phyloP scores from a whole-genome alignment of 805 yeast genomes.

The Zygoascus tannicola region DNA sequence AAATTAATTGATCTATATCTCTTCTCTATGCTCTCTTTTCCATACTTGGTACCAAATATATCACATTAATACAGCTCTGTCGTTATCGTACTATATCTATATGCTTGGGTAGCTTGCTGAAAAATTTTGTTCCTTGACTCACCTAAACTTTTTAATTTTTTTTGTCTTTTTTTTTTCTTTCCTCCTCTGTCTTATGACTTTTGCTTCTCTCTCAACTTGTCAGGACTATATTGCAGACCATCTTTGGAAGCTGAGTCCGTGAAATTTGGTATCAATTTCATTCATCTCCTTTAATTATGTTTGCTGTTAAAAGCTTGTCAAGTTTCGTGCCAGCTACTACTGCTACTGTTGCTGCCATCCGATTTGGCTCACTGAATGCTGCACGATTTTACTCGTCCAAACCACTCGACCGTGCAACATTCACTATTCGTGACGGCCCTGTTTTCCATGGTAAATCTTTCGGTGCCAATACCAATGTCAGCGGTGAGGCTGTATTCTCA shows the following conservation, averaged over 20 bases:
- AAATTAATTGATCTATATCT: no score
- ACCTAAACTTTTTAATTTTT: not conserved
- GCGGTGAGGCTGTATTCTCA: slow-evolving; percentile 97
- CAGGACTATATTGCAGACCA: slow-evolving; percentile 30
- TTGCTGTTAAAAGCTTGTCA: not conserved
- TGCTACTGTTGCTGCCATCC: not conserved
- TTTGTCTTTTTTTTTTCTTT: slow-evolving; percentile 1
- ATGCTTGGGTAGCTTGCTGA: not conserved
- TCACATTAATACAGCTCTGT: no score
- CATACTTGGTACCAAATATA: no score
- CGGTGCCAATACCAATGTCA: slow-evolving; percentile 85
- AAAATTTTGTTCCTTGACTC: not conserved
- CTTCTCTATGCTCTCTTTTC: no score
- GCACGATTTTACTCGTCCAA: slow-evolving; percentile 2
- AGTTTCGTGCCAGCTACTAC: not conserved
- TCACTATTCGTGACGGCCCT: slow-evolving; percentile 88
- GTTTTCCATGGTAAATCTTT: slow-evolving; percentile 88
- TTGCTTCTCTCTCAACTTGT: slow-evolving; percentile 2
- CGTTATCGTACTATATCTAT: no score
- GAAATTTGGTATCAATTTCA: slow-evolving; percentile 25
- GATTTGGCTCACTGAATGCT: not conserved
- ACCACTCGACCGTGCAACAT: slow-evolving; percentile 46
- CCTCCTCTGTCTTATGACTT: slow-evolving; percentile 3
- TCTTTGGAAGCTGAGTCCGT: slow-evolving; percentile 40
- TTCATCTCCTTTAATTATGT: not conserved